Evolutionary conservation across 306 rosid species (phyloP).

Genomic region (apple (Malus domestica)): ASM211411v1 NC_041802.1:6416001-6416500

Average conservation of each 20-base stretch:
- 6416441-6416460: too few relatives aligned
- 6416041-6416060: too few relatives aligned
- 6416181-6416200: background rate
- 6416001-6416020: too few relatives aligned
- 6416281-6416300: background rate
- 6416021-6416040: too few relatives aligned
- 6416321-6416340: background rate
- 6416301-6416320: background rate
- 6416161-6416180: background rate
- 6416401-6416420: background rate
- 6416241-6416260: background rate
- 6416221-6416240: background rate
- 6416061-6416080: accelerated
- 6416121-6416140: too few relatives aligned
- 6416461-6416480: too few relatives aligned
- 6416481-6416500: too few relatives aligned
- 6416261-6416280: background rate
- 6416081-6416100: accelerated
- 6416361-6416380: background rate
- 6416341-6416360: background rate
- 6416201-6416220: background rate
- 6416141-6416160: background rate
- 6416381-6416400: background rate
- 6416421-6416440: too few relatives aligned
- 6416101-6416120: accelerated